A percentile compares a stretch with the other conserved stretches of the same genome.
Conservation (phyloP, 2,329 filamentous ascomycete species). For the Aspergillus hiratsukae region DNA sequence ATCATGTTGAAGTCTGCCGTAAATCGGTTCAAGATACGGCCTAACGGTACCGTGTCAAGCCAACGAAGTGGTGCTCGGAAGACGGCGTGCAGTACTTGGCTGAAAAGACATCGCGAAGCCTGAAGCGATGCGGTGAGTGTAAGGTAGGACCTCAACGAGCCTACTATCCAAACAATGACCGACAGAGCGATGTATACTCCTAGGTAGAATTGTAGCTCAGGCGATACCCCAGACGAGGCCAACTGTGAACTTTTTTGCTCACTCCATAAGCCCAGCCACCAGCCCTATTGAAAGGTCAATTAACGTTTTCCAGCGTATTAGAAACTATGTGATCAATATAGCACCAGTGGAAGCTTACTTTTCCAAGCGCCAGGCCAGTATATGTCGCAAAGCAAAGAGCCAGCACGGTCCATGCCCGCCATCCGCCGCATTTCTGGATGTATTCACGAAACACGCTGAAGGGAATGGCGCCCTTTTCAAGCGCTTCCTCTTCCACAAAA, state of each 20-base stretch:
- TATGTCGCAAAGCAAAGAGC: background rate
- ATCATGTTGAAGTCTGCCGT: slow-evolving; percentile 70
- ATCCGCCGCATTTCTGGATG: background rate
- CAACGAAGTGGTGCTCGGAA: slow-evolving; percentile 67
- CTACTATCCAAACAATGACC: background rate
- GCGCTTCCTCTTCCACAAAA: background rate
- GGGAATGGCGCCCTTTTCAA: background rate
- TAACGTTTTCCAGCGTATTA: background rate
- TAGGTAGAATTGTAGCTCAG: background rate
- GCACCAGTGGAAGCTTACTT: background rate
- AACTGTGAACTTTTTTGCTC: background rate
- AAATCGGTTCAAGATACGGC: slow-evolving; percentile 70
- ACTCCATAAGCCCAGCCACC: background rate
- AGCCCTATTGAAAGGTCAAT: background rate
- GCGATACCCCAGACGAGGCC: background rate
- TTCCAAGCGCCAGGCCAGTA: background rate
- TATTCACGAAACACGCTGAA: background rate
- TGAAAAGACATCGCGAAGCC: slow-evolving; percentile 63
- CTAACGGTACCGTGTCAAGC: slow-evolving; percentile 73
- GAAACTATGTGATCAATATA: background rate
- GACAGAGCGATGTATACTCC: background rate
- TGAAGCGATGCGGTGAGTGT: slow-evolving; percentile 53
- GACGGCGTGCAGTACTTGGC: slow-evolving; percentile 61
- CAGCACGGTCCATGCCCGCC: background rate
- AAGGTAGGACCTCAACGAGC: background rate